phyloP scores from a whole-genome alignment of 352 stramenopile genomes.

The Phytophthora brassicae region DNA sequence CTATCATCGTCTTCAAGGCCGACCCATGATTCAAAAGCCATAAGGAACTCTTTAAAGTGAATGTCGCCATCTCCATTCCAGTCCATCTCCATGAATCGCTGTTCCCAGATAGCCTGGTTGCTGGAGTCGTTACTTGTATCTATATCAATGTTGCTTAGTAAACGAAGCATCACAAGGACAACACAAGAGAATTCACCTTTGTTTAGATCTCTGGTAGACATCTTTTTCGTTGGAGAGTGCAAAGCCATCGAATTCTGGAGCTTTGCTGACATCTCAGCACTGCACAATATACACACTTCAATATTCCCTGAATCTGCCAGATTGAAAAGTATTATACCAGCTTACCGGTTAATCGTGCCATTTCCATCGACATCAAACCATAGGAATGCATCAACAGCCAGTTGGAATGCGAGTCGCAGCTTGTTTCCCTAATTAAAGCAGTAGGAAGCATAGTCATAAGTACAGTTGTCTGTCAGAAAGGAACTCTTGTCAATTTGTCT shows the following conservation, averaged over 20 bases:
- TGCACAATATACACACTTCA: conserved; percentile 17
- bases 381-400: conserved; percentile 82
- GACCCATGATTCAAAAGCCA: conserved; percentile 87
- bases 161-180: not conserved
- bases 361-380: conserved; percentile 85
- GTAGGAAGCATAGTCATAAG: not conserved
- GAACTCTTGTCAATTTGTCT: not conserved
- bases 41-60: conserved; percentile 90
- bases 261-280: conserved; percentile 62
- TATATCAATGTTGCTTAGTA: not conserved
- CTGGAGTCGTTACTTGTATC: conserved; percentile 48
- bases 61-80: conserved; percentile 86
- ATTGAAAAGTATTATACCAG: not conserved
- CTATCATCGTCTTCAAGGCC: conserved; percentile 59
- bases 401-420: conserved; percentile 74
- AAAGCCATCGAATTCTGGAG: conserved; percentile 64
- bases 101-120: conserved; percentile 76
- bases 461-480: no score
- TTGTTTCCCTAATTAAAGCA: conserved; percentile 64
- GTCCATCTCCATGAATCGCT: conserved; percentile 87
- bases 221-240: conserved; percentile 83
- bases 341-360: conserved; percentile 73
- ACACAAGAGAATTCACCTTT: conserved; percentile 16
- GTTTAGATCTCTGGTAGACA: conserved; percentile 35
- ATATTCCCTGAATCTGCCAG: not conserved